Conservation (phyloP, 2,329 filamentous ascomycete species). For the Talaromyces amestolkiae region DNA sequence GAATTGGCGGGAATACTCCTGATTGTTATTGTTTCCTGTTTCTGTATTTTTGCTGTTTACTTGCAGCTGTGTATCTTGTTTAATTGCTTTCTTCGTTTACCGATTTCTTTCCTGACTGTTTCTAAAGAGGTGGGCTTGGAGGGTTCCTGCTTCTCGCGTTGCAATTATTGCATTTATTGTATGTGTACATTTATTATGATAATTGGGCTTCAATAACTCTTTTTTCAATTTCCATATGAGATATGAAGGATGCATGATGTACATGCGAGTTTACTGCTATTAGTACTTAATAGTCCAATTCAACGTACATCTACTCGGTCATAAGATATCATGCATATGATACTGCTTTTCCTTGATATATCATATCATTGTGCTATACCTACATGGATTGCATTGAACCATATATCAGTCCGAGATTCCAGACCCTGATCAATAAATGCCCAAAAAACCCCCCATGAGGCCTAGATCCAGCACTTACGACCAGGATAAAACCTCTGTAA, state of each 20-base stretch:
- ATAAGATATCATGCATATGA: not conserved
- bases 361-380: not conserved
- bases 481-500: not conserved
- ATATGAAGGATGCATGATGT: not conserved
- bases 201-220: not conserved
- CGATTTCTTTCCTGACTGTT: not conserved
- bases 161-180: not conserved
- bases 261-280: not conserved
- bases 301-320: not conserved
- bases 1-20: conserved; percentile 4
- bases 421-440: not conserved
- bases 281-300: not conserved
- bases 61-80: conserved; percentile 5
- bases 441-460: not conserved
- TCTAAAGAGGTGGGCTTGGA: not conserved
- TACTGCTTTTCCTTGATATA: not conserved
- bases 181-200: conserved; percentile 12
- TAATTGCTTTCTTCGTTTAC: not conserved
- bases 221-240: not conserved
- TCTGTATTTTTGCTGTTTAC: conserved; percentile 5
- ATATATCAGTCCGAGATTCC: not conserved
- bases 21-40: conserved; percentile 4
- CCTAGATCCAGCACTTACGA: not conserved
- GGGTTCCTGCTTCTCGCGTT: not conserved
- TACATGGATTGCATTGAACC: not conserved